Evolutionary conservation across 495 filamentous ascomycete species (phyloP).

Genomic region (Neurospora sp.): DNA sequence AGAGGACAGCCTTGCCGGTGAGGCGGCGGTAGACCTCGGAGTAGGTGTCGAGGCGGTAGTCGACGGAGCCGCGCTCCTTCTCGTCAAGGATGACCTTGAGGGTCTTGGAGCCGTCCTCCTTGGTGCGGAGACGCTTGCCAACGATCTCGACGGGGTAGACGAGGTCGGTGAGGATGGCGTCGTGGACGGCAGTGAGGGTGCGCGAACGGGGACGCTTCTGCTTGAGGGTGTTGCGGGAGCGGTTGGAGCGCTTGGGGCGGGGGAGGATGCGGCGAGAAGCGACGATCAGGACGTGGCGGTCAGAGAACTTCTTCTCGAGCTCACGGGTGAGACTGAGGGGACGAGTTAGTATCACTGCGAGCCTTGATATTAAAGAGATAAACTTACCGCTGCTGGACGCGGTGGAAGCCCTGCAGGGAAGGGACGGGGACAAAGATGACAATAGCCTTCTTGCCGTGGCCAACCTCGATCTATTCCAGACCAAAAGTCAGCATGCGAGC

Average conservation of each 20-base stretch:
- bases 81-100: constrained; percentile 97
- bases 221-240: constrained; percentile 82
- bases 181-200: constrained; percentile 95
- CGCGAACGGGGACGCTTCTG: constrained; percentile 98
- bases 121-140: constrained; percentile 91
- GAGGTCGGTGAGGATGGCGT: constrained; percentile 88
- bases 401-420: constrained; percentile 89
- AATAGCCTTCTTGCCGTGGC: constrained; percentile 99
- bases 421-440: constrained; percentile 99
- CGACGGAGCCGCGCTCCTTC: constrained; percentile 98
- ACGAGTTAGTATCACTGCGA: constrained; percentile 12
- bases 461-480: constrained; percentile 86
- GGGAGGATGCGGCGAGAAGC: constrained; percentile 97
- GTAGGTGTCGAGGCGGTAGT: constrained; percentile 98
- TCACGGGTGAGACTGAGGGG: constrained; percentile 84
- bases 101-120: constrained; percentile 94
- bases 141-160: constrained; percentile 99
- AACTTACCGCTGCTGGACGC: constrained; percentile 95
- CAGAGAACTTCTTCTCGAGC: constrained; percentile 99
- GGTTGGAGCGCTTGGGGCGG: constrained; percentile 90
- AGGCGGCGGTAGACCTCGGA: constrained; percentile 94
- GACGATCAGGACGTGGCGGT: constrained; percentile 98
- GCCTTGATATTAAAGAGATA: background rate
- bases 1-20: constrained; percentile 85
- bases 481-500: constrained; percentile 59